Evolutionary conservation across 768 basidiomycete species (phyloP).

Genomic region (Tulasnella sp.): DNA sequence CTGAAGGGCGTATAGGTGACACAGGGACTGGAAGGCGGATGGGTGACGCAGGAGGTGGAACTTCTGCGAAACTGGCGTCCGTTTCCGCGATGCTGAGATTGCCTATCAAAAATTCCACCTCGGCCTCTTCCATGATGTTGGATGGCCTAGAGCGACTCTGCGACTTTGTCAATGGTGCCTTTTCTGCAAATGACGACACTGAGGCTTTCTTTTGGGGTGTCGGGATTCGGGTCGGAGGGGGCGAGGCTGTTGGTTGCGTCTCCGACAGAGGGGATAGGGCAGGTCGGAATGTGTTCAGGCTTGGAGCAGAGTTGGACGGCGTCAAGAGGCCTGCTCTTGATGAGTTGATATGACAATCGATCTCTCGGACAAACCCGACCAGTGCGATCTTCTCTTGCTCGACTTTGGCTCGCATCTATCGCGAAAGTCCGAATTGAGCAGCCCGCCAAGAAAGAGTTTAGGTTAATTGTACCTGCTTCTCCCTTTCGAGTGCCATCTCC

Average conservation of each 20-base stretch:
- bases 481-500: constrained; percentile 71
- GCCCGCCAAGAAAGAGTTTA: neutral
- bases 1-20: neutral
- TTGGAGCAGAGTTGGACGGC: neutral
- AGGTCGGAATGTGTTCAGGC: constrained; percentile 17
- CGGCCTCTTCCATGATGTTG: constrained; percentile 17
- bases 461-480: constrained; percentile 55
- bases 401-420: constrained; percentile 55
- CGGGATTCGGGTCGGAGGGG: neutral
- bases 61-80: neutral
- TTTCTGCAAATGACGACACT: neutral
- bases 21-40: neutral
- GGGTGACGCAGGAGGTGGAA: neutral
- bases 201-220: neutral
- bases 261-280: constrained; percentile 25
- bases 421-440: neutral
- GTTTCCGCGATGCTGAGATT: neutral
- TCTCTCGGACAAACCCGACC: constrained; percentile 75
- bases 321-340: constrained; percentile 11
- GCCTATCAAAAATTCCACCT: constrained; percentile 20
- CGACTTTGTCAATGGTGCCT: neutral
- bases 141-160: neutral
- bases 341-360: constrained; percentile 46
- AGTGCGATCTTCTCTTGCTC: constrained; percentile 77
- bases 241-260: neutral